Base-by-base conservation (phyloP, 2,329 filamentous ascomycete genomes). In the Trichoderma pleuroti region DNA sequence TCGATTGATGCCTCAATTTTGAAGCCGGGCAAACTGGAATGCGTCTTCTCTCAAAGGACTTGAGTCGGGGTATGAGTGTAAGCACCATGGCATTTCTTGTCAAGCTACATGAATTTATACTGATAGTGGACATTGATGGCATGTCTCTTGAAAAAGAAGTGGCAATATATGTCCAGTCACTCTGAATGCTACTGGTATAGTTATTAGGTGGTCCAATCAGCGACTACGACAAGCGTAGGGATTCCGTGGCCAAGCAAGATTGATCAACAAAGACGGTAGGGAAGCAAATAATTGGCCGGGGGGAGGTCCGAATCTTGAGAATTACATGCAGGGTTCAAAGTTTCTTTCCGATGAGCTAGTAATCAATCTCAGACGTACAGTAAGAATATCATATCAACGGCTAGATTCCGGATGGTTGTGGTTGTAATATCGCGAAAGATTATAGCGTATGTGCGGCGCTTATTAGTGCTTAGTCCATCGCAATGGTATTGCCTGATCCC, bases 11-110 rank as follows among this genome's bases (percentile, higher is more conserved):
- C 60, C 2, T 21, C 18, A 11, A 71, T 71, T 26, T 21, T 71
- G 24, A 71, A 71, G 64, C 62, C 69, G 5, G 69, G 69, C 11
- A 49, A 49, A 12, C 54, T 71, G 54, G 39, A 68, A 24, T 71
- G 69, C 24, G 46, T 65, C 11, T 65, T 65, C 1, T 16, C 12
- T 2, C 46, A 65, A 12, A 65, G 62, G 21, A 9, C 46, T 65
- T 65, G 21, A 16, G 7, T 18, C 21, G 18, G 39, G 39, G 18
- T n/a, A n/a, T n/a, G 18, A n/a, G 18, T 46, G 39, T 46, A 46
- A 11, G 5, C 16, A n/a, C 1, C 10, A 1, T 3, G 1, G 10
- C 6, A 26, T 9, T 34, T 3, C 24, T 60, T 16, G 24, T 60
- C 12, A 16, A 10, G 21, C 5, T 32, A 8, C 7, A 21, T 36